Evolutionary conservation across 805 yeast genomes (phyloP).

Genomic region (Wickerhamomyces chambardii): DNA sequence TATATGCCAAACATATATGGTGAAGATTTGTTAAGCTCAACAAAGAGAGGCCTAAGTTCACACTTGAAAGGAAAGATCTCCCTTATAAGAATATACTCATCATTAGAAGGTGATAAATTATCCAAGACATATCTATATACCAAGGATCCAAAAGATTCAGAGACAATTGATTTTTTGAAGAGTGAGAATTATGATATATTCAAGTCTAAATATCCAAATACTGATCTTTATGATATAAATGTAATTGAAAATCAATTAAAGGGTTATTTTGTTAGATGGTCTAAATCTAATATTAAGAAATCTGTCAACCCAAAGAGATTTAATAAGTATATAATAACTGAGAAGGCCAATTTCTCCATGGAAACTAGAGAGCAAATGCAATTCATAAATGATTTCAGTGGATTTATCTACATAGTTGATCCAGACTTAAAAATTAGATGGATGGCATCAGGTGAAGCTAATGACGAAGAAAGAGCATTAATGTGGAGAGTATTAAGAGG

Average conservation of each 20-base stretch:
- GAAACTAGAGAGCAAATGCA: slow-evolving; percentile 48
- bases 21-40: slow-evolving; percentile 32
- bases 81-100: slow-evolving; percentile 57
- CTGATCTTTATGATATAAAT: slow-evolving; percentile 71
- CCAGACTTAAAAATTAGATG: slow-evolving; percentile 69
- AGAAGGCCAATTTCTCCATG: slow-evolving; percentile 48
- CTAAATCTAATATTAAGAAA: slow-evolving; percentile 34
- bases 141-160: too few species aligned
- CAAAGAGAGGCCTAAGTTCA: slow-evolving; percentile 22
- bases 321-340: slow-evolving; percentile 51
- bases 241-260: slow-evolving; percentile 69
- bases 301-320: slow-evolving; percentile 39
- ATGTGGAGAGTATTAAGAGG: slow-evolving; percentile 63
- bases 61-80: slow-evolving; percentile 42
- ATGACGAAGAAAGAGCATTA: slow-evolving; percentile 50
- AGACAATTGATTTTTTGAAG: slow-evolving; percentile 27
- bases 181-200: slow-evolving; percentile 32
- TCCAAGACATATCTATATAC: slow-evolving; percentile 49
- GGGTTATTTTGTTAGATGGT: slow-evolving; percentile 49
- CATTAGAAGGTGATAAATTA: slow-evolving; percentile 64
- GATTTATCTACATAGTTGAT: slow-evolving; percentile 78
- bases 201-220: slow-evolving; percentile 31
- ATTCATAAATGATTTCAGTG: slow-evolving; percentile 72
- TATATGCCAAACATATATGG: slow-evolving; percentile 80
- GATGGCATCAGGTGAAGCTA: slow-evolving; percentile 83